Percentiles rank a stretch among this genome's conserved stretches.
These are phyloP conservation scores for Colletotrichum euphorbiae DNA, from an alignment of 2,329 filamentous ascomycete genomes.

Conservation along the genomic window DNA sequence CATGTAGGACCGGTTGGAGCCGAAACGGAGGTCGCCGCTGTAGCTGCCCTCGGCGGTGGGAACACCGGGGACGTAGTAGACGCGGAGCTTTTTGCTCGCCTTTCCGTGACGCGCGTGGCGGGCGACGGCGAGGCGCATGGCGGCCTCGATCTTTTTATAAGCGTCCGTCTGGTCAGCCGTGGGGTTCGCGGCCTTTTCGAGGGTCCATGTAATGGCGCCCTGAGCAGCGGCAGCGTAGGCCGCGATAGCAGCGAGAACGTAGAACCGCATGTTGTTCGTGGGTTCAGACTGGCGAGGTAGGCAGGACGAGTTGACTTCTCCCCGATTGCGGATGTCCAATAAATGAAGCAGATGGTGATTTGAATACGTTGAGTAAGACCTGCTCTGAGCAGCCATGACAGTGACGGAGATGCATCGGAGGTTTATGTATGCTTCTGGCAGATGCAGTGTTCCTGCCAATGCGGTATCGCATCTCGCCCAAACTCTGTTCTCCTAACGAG, in stretches of 20 bases:
- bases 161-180: conserved; percentile 56
- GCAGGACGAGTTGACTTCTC: too few species aligned
- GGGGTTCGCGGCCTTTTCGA: conserved; percentile 54
- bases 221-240: conserved; percentile 49
- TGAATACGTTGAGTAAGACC: background rate
- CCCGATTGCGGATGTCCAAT: too few species aligned
- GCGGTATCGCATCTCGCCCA: conserved; percentile 2
- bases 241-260: conserved; percentile 44
- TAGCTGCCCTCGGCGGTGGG: conserved; percentile 60
- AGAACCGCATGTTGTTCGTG: conserved; percentile 40
- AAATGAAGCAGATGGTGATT: background rate
- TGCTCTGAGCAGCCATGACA: too few species aligned
- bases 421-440: conserved; percentile 4
- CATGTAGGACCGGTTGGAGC: conserved; percentile 59
- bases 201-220: conserved; percentile 52
- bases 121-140: conserved; percentile 54
- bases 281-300: too few species aligned
- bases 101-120: conserved; percentile 52
- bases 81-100: conserved; percentile 54
- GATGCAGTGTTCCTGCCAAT: background rate
- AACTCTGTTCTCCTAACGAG: conserved; percentile 12
- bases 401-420: background rate
- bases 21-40: conserved; percentile 60
- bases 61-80: conserved; percentile 57
- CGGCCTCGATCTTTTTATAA: conserved; percentile 55